phyloP scores from a whole-genome alignment of 345 rosid species.

The Melastoma malabathricum region DNA sequence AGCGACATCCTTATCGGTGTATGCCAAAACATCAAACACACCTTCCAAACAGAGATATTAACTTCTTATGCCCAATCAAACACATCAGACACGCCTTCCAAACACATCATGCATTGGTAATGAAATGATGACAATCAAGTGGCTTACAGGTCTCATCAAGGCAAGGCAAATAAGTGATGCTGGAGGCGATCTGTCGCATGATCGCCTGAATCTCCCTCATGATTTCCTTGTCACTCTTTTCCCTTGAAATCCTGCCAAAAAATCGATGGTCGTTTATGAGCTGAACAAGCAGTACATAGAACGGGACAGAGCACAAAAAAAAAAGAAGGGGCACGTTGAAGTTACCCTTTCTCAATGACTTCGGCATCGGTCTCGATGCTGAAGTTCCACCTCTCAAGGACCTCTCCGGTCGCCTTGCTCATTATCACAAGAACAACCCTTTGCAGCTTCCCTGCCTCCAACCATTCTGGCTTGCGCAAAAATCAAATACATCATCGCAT shows the following conservation, averaged over 20 bases:
- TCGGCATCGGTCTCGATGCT: constrained; percentile 69
- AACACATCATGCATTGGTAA: background rate
- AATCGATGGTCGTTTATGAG: background rate
- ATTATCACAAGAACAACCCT: constrained; percentile 79
- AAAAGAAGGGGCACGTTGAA: background rate
- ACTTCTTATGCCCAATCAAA: background rate
- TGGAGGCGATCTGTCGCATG: constrained; percentile 89
- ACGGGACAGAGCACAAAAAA: background rate
- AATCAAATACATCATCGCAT: background rate
- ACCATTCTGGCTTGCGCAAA: constrained; percentile 52
- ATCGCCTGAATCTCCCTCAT: constrained; percentile 96
- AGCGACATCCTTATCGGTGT: constrained; percentile 76
- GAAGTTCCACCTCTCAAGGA: constrained; percentile 91
- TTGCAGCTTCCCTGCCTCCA: constrained; percentile 79
- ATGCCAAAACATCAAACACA: constrained; percentile 91
- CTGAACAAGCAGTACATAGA: background rate
- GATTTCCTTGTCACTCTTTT: constrained; percentile 91
- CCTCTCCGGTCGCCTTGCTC: constrained; percentile 75
- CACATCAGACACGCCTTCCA: background rate
- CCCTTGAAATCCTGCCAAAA: constrained; percentile 55
- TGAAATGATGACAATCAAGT: background rate
- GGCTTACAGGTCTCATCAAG: constrained; percentile 81
- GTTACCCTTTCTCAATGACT: constrained; percentile 79
- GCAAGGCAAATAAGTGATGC: constrained; percentile 93
- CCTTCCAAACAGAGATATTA: constrained; percentile 25